Evolutionary conservation across 148 eudicot genomes (phyloP).

Genomic region (Heliosperma pusillum): DNA sequence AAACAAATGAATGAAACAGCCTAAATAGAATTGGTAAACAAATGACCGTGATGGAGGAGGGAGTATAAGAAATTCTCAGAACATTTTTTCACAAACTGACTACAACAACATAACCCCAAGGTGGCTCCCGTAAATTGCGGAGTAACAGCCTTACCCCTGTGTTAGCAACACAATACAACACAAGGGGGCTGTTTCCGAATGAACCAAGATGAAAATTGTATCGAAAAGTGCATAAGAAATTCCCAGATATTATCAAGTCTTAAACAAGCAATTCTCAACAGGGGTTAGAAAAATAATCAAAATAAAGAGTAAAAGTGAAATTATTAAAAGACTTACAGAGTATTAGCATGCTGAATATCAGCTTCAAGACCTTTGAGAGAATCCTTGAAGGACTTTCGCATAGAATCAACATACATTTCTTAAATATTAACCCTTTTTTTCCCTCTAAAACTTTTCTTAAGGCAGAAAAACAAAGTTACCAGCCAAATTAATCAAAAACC

Average conservation of each 20-base stretch:
- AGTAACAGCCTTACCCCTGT: no score
- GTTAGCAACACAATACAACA: no score
- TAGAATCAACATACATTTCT: conserved; percentile 56
- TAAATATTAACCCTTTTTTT: background rate
- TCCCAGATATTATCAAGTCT: background rate
- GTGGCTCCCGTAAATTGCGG: no score
- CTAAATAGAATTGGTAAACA: no score
- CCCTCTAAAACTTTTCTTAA: background rate
- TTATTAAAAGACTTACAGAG: conserved; percentile 41
- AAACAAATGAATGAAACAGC: no score
- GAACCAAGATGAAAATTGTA: no score
- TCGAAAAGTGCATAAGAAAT: background rate
- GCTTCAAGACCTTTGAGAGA: conserved; percentile 96
- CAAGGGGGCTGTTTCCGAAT: no score
- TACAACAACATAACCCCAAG: no score
- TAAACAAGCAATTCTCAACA: no score
- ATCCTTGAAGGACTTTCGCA: conserved; percentile 90
- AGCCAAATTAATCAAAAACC: background rate
- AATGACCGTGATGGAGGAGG: no score
- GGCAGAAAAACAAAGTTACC: background rate
- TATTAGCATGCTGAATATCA: conserved; percentile 95
- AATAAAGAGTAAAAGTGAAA: background rate
- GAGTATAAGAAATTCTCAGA: no score
- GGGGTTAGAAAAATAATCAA: background rate
- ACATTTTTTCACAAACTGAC: background rate